Base-by-base conservation (phyloP, 768 basidiomycete genomes). In the Trametes meyenii region DNA sequence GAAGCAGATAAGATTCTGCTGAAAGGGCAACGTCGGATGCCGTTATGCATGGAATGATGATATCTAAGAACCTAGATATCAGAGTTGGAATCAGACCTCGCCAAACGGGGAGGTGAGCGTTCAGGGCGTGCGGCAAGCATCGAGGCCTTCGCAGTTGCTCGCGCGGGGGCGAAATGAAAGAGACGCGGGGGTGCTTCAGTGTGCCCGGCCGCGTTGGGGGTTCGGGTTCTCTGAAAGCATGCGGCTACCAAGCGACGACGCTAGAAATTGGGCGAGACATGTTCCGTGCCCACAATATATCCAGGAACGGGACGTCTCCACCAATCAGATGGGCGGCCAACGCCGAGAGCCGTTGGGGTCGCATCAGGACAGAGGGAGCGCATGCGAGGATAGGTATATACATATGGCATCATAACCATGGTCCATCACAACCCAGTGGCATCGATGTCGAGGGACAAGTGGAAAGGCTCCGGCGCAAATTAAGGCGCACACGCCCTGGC, bases 1-100 rank as follows among this genome's bases (percentile, higher is more conserved):
- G 61, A 65, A 59, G 63, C 63, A 63, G 67, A 65, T 67, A 67
- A 67, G 67, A 65, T 67, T 65, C 56, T 58, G 52, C 50, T 60
- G 57, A 44, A 56, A 58, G 61, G 51, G 61, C 63, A 53, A 56
- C 66, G 64, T 65, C 64, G 62, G 62, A 65, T 65, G 64, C 67
- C 64, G 64, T 68, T 60, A 68, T 65, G 67, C 62, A 63, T 61
- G 64, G 64, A 63, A 65, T 60, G 51, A 58, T 54, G 62, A 54
- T 42, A 58, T 59, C 62, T 43, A 44, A 21, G 49, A 42, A 35
- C 57, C 55, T 39, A 50, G 57, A 63, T 59, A 58, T 56, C 62
- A 56, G 51, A 58, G 56, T 48, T 58, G 56, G 51, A 58, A 62
- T 58, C 61, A 62, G 52, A 58, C 61, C 61, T 36, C 29, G 55